Percentiles rank a stretch among this genome's conserved stretches.
Evolutionary conservation across 768 basidiomycete species (phyloP).

Genomic region (Trametes sanguinea): DNA sequence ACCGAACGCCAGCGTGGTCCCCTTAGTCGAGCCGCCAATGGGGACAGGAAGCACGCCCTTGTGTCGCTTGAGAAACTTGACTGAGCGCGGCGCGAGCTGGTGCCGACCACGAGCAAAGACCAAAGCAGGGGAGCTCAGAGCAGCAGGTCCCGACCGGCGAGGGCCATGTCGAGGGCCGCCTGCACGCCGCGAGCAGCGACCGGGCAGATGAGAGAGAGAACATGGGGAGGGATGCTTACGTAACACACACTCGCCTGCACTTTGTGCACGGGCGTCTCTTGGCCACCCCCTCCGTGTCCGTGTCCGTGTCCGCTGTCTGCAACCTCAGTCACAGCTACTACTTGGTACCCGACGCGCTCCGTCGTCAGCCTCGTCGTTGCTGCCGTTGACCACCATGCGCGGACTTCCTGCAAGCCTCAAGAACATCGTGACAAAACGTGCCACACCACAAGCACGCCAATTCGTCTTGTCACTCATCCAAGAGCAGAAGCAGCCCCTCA

Average conservation of each 20-base stretch:
- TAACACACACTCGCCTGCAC: constrained; percentile 1
- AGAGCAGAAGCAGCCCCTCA: constrained; percentile 25
- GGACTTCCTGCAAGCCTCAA: background rate
- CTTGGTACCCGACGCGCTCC: background rate
- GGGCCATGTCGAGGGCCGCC: constrained; percentile 23
- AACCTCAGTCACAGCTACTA: no score
- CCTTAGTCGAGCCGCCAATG: constrained; percentile 87
- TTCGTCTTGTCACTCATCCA: constrained; percentile 30
- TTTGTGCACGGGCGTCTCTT: background rate
- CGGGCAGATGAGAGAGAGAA: constrained; percentile 33
- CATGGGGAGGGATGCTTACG: constrained; percentile 30
- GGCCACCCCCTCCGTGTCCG: no score
- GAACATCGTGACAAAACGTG: constrained; percentile 1
- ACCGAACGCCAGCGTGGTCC: constrained; percentile 89
- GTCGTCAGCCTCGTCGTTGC: background rate
- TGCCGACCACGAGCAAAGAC: constrained; percentile 34
- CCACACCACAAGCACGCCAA: constrained; percentile 25
- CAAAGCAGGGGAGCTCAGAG: constrained; percentile 8
- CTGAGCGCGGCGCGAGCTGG: constrained; percentile 79
- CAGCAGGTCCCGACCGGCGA: constrained; percentile 13
- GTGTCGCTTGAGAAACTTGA: constrained; percentile 85
- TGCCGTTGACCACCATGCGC: background rate
- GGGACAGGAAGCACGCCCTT: constrained; percentile 88
- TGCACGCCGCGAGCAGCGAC: constrained; percentile 30
- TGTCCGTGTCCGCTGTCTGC: no score